Evolutionary conservation across 805 yeast genomes (phyloP), one percentile per base, ranked within the genome.

Genomic region (Wickerhamiella sergipiensis): DNA sequence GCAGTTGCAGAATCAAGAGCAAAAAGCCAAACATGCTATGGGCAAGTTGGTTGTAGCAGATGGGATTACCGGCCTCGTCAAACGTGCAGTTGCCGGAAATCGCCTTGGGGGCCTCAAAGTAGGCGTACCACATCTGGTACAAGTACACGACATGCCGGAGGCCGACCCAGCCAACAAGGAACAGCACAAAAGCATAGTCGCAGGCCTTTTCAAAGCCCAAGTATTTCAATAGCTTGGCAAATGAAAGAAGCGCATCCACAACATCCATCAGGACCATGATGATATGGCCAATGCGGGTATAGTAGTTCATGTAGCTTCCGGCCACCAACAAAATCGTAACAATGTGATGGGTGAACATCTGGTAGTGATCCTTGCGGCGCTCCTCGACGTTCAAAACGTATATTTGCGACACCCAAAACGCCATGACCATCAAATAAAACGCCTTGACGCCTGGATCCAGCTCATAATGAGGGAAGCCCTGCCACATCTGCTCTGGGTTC

Each of bases 291-390:
- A 85, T 76, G 38, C 85, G 74, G 33, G 81, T 77, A 66, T 80
- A 83, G 66, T 83, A 80, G 63, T 78, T 79, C 61, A 70, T 71
- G 65, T 87, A 88, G 1, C 92, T 82, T 1, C 92, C 90, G 12
- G 74, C 63, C 24, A 83, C 74, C 50, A 88, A 72, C 21, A 71
- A 58, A 58, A 80, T 74, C 0, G 97, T 88, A 51, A 89, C 80
- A 51, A 89, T 79, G 66, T 88, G 97, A 64, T 88, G 97, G 45
- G 81, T 69, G 61, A 87, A 78, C 97, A 88, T 88, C 67, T 88
- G 95, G 58, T 67, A 65, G 63, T 85, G 80, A 64, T 88, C 97
- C 63, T 86, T 86, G 55, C 97, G 77, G 55, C 74, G 77, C 53
- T 77, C 80, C 66, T 88, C 97, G 48, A 87, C 67, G 66, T 86